Conservation (phyloP, 495 filamentous ascomycete species). For the Trichocladium uniseriatum region DNA sequence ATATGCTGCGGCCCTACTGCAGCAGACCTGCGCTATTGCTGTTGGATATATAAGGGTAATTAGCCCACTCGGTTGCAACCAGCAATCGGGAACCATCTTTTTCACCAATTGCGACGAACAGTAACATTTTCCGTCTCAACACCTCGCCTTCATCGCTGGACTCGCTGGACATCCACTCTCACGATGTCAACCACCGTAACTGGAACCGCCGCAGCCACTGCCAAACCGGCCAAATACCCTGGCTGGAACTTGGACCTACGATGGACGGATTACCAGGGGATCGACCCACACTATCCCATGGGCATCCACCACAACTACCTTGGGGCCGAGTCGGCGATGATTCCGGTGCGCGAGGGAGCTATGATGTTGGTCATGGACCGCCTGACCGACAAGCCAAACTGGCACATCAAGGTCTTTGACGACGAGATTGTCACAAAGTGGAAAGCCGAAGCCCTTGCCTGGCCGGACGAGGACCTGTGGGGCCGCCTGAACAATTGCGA, state of each 20-base stretch:
- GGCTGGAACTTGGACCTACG: conserved; percentile 5
- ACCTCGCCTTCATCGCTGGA: no score
- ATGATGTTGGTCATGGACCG: conserved; percentile 34
- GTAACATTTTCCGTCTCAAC: no score
- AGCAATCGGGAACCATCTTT: no score
- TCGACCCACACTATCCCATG: background rate
- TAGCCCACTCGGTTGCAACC: no score
- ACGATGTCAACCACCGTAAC: no score
- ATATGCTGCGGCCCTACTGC: no score
- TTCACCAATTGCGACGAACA: no score
- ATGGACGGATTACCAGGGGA: background rate
- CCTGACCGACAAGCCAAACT: conserved; percentile 38
- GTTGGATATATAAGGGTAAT: no score
- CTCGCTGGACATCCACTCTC: no score
- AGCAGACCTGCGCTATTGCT: no score
- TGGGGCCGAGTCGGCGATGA: conserved; percentile 5
- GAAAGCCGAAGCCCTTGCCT: conserved; percentile 29
- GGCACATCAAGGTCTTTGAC: conserved; percentile 50
- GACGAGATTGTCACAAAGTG: conserved; percentile 32
- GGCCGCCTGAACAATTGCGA: background rate
- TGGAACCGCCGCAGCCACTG: no score
- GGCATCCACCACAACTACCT: conserved; percentile 1
- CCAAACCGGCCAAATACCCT: conserved; percentile 1
- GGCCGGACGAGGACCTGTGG: conserved; percentile 24
- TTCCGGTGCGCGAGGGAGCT: conserved; percentile 28